Percentiles rank a stretch among this genome's conserved stretches.
Conservation (phyloP, 2,329 filamentous ascomycete genomes). For the Sporothrix protearum region DNA sequence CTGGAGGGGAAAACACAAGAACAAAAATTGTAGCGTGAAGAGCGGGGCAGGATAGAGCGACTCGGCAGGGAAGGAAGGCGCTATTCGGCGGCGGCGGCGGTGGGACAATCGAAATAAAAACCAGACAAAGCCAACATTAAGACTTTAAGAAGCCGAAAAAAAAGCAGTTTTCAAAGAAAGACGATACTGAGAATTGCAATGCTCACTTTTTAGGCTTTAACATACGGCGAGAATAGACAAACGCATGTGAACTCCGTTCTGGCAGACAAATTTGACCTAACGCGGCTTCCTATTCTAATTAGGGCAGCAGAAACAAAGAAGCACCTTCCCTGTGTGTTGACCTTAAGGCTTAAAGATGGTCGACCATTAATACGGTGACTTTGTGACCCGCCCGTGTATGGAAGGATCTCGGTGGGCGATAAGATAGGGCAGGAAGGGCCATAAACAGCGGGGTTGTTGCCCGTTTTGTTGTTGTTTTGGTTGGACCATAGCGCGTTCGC, state of each 20-base stretch:
- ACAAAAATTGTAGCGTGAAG: constrained; percentile 27
- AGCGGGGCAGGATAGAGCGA: constrained; percentile 27
- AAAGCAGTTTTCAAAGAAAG: neutral
- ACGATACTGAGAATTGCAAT: neutral
- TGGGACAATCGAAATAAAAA: constrained; percentile 9
- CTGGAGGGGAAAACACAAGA: constrained; percentile 15
- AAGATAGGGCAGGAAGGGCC: neutral
- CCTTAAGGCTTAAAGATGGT: neutral
- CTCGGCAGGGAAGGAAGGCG: constrained; percentile 16
- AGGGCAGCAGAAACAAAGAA: neutral
- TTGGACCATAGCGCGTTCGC: neutral
- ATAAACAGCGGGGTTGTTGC: constrained; percentile 4
- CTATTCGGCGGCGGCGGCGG: constrained; percentile 12
- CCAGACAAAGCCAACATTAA: constrained; percentile 7
- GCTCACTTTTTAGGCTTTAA: neutral
- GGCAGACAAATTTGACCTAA: neutral
- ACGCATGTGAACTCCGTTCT: neutral
- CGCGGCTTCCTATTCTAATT: neutral
- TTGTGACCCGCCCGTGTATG: neutral
- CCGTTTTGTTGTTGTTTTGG: constrained; percentile 11
- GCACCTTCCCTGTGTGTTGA: neutral
- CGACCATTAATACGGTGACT: neutral
- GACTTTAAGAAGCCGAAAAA: neutral
- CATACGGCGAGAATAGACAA: neutral
- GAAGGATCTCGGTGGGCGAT: constrained; percentile 2